These are phyloP conservation scores for Candida quercuum DNA, from an alignment of 805 yeast genomes.

Conservation along the genomic window DNA sequence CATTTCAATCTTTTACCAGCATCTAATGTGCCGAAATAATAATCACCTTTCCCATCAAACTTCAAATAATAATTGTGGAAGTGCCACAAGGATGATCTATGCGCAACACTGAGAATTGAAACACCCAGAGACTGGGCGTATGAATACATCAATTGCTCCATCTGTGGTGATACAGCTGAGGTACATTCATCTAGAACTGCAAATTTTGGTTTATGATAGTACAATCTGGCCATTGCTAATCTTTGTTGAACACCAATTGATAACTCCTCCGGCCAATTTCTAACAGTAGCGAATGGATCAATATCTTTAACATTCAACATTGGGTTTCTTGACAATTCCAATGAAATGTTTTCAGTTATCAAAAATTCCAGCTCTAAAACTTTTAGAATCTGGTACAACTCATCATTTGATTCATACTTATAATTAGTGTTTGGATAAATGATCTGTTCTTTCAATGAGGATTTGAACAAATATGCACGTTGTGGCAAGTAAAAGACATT, in stretches of 20 bases:
- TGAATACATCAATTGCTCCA: conserved; percentile 84
- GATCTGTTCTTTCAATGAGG: conserved; percentile 76
- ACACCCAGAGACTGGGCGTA: conserved; percentile 77
- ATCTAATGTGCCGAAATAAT: conserved; percentile 55
- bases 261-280: conserved; percentile 86
- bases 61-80: conserved; percentile 80
- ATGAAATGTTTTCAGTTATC: conserved; percentile 37
- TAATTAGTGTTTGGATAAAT: conserved; percentile 81
- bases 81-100: conserved; percentile 88
- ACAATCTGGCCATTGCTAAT: conserved; percentile 87
- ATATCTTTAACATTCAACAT: conserved; percentile 28
- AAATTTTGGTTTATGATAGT: conserved; percentile 86
- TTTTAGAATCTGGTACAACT: conserved; percentile 47
- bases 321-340: conserved; percentile 26
- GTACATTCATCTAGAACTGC: conserved; percentile 97
- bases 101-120: conserved; percentile 85
- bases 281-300: conserved; percentile 54
- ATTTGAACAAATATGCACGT: conserved; percentile 69
- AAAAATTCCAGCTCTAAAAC: conserved; percentile 58
- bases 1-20: conserved; percentile 66
- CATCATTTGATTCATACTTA: conserved; percentile 36
- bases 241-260: conserved; percentile 92
- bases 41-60: conserved; percentile 81
- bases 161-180: conserved; percentile 84
- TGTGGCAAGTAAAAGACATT: conserved; percentile 88